phyloP scores from a whole-genome alignment of 2,329 filamentous ascomycete species.

The Penicillium sp. region DNA sequence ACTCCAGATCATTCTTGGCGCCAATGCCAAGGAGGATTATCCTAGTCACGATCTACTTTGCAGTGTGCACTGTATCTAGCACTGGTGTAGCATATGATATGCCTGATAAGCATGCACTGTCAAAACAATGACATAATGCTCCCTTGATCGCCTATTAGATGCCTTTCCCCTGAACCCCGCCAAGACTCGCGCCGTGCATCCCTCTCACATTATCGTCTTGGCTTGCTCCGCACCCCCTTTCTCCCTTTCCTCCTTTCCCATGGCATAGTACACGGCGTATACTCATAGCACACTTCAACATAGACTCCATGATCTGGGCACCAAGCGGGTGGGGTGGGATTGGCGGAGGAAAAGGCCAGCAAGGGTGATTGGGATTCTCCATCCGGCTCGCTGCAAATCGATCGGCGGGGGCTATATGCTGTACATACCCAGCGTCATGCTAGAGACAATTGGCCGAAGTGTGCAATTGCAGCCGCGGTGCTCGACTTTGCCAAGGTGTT shows the following conservation, averaged over 20 bases:
- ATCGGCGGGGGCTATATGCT: conserved; percentile 16
- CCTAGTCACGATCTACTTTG: conserved; percentile 13
- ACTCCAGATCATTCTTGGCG: conserved; percentile 12
- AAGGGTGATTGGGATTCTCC: conserved; percentile 12
- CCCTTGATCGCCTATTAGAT: conserved; percentile 12
- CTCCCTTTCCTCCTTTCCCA: conserved; percentile 6
- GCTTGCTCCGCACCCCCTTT: conserved; percentile 7
- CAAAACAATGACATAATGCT: background rate
- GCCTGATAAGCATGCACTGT: background rate
- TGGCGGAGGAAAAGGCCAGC: conserved; percentile 1
- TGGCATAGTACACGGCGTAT: background rate
- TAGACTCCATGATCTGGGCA: background rate
- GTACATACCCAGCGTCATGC: background rate
- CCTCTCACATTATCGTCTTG: conserved; percentile 27
- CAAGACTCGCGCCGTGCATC: background rate
- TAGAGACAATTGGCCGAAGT: background rate
- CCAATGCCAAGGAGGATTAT: conserved; percentile 3
- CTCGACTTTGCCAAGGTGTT: background rate
- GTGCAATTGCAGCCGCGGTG: background rate
- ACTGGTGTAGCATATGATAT: background rate
- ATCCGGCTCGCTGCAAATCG: conserved; percentile 1
- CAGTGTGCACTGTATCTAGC: background rate
- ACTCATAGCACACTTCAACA: background rate
- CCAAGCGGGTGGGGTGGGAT: conserved; percentile 12
- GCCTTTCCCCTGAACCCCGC: conserved; percentile 10